Evolutionary conservation across 148 eudicot genomes (phyloP).

Genomic region (Vaccinium macrocarpon): DNA sequence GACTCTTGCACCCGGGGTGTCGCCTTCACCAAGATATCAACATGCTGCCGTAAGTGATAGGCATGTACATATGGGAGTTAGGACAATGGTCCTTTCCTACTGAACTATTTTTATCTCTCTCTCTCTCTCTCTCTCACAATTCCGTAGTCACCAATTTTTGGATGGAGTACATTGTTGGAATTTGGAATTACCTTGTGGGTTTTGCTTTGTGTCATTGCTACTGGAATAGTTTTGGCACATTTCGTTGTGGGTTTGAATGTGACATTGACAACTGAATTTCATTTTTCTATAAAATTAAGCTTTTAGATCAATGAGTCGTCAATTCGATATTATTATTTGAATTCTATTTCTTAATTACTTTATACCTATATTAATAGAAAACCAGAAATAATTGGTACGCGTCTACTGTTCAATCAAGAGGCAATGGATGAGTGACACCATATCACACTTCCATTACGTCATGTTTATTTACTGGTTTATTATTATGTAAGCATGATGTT

Average conservation of each 20-base stretch:
- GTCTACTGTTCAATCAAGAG: neutral
- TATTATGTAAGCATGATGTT: neutral
- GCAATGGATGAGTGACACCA: neutral
- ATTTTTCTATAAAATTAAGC: neutral
- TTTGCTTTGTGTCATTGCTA: neutral
- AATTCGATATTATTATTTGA: neutral
- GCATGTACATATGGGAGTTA: neutral
- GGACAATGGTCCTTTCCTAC: neutral
- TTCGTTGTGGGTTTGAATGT: neutral
- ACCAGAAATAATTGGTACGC: neutral
- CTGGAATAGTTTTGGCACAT: neutral
- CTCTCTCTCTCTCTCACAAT: neutral
- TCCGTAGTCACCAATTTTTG: neutral
- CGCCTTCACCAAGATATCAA: conserved; percentile 93
- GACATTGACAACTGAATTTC: neutral
- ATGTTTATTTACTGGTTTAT: neutral
- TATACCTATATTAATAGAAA: neutral
- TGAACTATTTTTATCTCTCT: neutral
- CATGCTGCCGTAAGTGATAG: conserved; percentile 86
- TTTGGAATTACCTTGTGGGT: neutral
- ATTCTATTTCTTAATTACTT: neutral
- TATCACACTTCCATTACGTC: neutral
- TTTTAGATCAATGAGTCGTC: neutral
- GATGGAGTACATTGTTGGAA: neutral
- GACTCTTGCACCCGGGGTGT: conserved; percentile 98